Evolutionary conservation across 176 grass and related monocot species (phyloP).

Genomic region (Carex cristatella): DNA sequence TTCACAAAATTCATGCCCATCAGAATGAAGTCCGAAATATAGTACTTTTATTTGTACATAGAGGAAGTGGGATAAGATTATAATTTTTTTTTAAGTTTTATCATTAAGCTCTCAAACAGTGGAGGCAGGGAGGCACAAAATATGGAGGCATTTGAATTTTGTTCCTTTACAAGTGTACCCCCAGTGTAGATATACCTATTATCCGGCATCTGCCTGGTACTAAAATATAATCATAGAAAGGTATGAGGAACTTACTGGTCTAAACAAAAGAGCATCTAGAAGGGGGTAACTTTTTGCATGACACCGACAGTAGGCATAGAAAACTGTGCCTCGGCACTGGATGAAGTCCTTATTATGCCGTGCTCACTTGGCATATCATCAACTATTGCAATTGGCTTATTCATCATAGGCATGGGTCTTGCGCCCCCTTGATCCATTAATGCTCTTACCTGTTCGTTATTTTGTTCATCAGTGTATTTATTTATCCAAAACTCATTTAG

Average conservation of each 20-base stretch:
- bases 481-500: not conserved
- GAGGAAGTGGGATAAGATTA: not conserved
- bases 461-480: not conserved
- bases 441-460: slow-evolving; percentile 2
- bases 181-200: not conserved
- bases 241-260: not conserved
- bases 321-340: slow-evolving; percentile 6
- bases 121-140: not conserved
- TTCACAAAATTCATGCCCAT: not conserved
- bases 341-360: not conserved
- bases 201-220: not conserved
- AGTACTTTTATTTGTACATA: not conserved
- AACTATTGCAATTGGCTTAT: slow-evolving; percentile 10
- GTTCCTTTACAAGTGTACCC: not conserved
- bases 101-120: not conserved
- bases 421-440: not conserved
- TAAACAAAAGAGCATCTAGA: slow-evolving; percentile 9
- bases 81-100: not conserved
- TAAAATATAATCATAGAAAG: not conserved
- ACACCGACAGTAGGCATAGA: slow-evolving; percentile 17
- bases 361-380: slow-evolving; percentile 22
- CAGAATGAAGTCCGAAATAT: not conserved
- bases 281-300: slow-evolving; percentile 18
- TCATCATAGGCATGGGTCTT: slow-evolving; percentile 21
- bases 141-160: not conserved